phyloP scores from a whole-genome alignment of 805 yeast genomes.

The Saccharomycopsis sp. region DNA sequence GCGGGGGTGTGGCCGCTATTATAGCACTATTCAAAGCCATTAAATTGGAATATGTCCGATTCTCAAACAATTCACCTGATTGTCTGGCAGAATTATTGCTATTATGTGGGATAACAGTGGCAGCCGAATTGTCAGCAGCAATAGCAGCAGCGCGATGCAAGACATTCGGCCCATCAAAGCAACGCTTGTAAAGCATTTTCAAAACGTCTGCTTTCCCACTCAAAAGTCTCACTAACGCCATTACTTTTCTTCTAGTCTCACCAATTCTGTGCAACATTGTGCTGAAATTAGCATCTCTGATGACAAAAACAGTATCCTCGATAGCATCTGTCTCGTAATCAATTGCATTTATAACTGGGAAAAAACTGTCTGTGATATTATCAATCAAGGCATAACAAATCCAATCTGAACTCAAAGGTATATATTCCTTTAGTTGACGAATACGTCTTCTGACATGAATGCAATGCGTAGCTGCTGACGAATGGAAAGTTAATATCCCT shows the following conservation, averaged over 20 bases:
- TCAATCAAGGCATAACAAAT: slow-evolving; percentile 57
- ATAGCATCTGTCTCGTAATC: slow-evolving; percentile 58
- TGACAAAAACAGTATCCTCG: slow-evolving; percentile 76
- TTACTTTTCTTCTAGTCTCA: slow-evolving; percentile 80
- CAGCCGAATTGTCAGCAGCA: not conserved
- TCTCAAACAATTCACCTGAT: not conserved
- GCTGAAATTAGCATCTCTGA: slow-evolving; percentile 65
- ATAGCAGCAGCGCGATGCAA: too few species aligned
- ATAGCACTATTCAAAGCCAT: not conserved
- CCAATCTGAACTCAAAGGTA: slow-evolving; percentile 55
- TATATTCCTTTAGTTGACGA: slow-evolving; percentile 53
- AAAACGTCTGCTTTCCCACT: slow-evolving; percentile 95
- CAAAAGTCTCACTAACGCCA: slow-evolving; percentile 82
- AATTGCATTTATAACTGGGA: slow-evolving; percentile 48
- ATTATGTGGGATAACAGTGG: not conserved
- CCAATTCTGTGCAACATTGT: slow-evolving; percentile 77
- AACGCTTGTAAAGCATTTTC: slow-evolving; percentile 90
- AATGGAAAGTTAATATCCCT: slow-evolving; percentile 54
- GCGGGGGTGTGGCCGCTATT: not conserved
- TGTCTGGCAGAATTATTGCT: not conserved
- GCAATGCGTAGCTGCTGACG: slow-evolving; percentile 51
- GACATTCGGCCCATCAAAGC: slow-evolving; percentile 48
- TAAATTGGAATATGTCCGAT: not conserved
- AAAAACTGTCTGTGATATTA: slow-evolving; percentile 57
- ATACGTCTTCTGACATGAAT: slow-evolving; percentile 56